Evolutionary conservation across 2,329 filamentous ascomycete species (phyloP), one percentile per base, ranked within the genome.

Genomic region (Pseudogymnoascus sp.): DNA sequence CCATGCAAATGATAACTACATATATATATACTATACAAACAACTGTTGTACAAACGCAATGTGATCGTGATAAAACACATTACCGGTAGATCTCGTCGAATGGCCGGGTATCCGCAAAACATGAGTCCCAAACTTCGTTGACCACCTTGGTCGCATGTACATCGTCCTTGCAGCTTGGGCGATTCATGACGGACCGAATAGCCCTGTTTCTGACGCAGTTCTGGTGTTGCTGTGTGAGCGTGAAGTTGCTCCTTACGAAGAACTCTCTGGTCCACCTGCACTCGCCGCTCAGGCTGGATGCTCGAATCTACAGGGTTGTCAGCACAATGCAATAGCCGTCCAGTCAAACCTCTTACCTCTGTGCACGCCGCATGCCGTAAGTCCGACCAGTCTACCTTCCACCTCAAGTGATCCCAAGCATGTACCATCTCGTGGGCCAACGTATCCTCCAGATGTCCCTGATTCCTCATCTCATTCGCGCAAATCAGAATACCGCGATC

Each of bases 121-220:
- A 99, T 71, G 92, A 97, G 69, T 96, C 93, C 91, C 93, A 99
- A n/a, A 99, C 95, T 76, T 96, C 88, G 76, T 97, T 95, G 64
- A 99, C 91, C 26, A 96, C 87, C 77, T 89, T 91, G 61, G 86
- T 84, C 3, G 95, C 95, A 69, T 97, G 90, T 12, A 87, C 86
- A 70, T 96, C 87, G 75, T 96, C 90, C 75, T 90, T 90, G 73
- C 93, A 95, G 57, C 83, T 81, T 14, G 92, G 91, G 66, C 95
- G 82, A 36, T 84, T 86, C 78, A 86, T 83, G 69, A 99, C 85
- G 21, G 90, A 96, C 69, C 89, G 78, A 36, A 91, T 86, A 10
- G 95, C 95, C 69, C 95, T 81, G 72, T 85, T 80, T 66, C 92
- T 83, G 62, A 99, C 93, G 76, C 95, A 99, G 71, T 93, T 85